phyloP scores from a whole-genome alignment of 306 rosid genomes.

The Amphicarpaea edgeworthii region DNA sequence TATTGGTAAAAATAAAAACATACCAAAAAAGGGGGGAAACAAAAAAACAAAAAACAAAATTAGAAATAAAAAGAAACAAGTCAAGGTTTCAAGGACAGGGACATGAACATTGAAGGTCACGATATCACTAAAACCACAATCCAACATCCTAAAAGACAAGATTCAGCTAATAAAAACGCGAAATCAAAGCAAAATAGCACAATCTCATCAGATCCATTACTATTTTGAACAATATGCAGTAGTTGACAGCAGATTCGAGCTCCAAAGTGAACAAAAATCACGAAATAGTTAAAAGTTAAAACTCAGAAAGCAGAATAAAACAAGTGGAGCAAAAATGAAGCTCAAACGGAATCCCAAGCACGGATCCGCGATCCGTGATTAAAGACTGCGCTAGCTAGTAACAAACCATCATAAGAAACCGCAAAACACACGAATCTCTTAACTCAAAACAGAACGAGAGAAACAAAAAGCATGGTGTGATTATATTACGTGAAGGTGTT shows the following conservation, averaged over 20 bases:
- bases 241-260: conserved; percentile 27
- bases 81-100: conserved; percentile 15
- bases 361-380: conserved; percentile 49
- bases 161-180: neutral
- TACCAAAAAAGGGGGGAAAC: neutral
- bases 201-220: conserved; percentile 54
- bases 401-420: conserved; percentile 15
- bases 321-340: conserved; percentile 35
- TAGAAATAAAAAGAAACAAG: neutral
- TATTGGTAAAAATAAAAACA: neutral
- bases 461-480: neutral
- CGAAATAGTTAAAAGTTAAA: conserved; percentile 9
- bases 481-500: neutral
- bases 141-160: conserved; percentile 2
- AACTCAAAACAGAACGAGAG: too few relatives aligned
- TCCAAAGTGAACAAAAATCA: conserved; percentile 25
- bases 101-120: conserved; percentile 25
- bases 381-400: conserved; percentile 4
- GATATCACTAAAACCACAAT: conserved; percentile 27
- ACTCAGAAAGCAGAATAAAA: conserved; percentile 41
- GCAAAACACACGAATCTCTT: conserved; percentile 5
- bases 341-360: conserved; percentile 37
- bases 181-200: conserved; percentile 39
- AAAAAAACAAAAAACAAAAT: neutral
- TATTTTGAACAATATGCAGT: conserved; percentile 2